These are phyloP conservation scores for Arctostaphylos glauca DNA, from an alignment of 148 eudicot species.

Conservation along the genomic window DNA sequence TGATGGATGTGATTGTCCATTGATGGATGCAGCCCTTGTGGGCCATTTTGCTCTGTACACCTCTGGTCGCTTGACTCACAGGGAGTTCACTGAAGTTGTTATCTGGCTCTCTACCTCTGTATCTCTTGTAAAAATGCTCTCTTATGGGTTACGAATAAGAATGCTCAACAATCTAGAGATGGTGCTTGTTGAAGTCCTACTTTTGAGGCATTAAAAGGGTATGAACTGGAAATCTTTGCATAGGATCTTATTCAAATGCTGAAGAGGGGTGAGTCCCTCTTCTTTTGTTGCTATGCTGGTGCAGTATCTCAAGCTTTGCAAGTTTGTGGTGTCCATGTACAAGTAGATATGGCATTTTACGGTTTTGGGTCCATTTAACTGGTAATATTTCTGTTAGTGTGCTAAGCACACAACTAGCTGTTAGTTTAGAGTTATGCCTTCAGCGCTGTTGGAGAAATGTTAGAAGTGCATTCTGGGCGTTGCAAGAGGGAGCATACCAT, in stretches of 20 bases:
- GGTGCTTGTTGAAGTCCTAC: not conserved
- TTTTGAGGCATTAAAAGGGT: not conserved
- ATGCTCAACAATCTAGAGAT: not conserved
- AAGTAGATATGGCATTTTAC: not conserved
- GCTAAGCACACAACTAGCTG: not conserved
- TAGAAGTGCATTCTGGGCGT: not conserved
- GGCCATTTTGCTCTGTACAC: not conserved
- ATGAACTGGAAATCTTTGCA: not conserved
- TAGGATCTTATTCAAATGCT: not conserved
- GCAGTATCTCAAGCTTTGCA: not conserved
- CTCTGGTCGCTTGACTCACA: not conserved
- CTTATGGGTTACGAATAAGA: not conserved
- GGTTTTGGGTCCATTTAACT: not conserved
- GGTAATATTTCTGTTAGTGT: not conserved
- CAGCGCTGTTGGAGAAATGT: no score
- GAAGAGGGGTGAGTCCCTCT: not conserved
- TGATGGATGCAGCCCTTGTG: not conserved
- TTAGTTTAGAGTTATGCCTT: not conserved
- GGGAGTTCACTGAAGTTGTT: not conserved
- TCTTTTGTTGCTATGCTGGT: not conserved
- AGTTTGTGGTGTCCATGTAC: not conserved
- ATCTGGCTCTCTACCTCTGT: not conserved
- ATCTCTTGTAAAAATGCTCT: not conserved
- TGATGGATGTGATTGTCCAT: not conserved
- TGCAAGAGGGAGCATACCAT: not conserved